Base-by-base conservation (phyloP, 192 early-diverging fungal genomes). In the Podila horticola region DNA sequence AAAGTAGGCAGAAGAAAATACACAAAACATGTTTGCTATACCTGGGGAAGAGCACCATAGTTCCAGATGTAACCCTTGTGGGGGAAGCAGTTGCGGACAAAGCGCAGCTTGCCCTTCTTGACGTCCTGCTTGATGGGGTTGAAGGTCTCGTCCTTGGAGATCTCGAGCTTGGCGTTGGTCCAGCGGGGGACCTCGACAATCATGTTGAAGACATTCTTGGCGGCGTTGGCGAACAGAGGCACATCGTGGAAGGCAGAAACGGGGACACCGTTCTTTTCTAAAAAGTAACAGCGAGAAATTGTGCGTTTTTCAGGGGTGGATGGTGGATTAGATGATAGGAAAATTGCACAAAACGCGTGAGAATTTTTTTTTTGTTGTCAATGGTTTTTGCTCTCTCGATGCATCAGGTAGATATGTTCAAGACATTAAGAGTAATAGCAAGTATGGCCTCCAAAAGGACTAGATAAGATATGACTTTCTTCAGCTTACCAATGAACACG, bases 61-160 rank as follows among this genome's bases (percentile, higher is more conserved):
- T 99, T 99, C 98, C 98, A 99, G 87, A 99, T 98, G 88, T 99
- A 99, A 68, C 98, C 98, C 86, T 99, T 93, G 91, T 98, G 96
- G 17, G 98, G 98, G 93, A 98, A 99, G 85, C 94, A 94, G 92
- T 99, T 98, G 84, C 95, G 92, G 71, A 99, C 97, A 85, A 91
- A 98, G 68, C 98, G 93, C 71, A 98, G 93, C 88, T 99, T 99
- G 79, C 97, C 97, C 90, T 99, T 99, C 93, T 98, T 98, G 73
- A 92, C 87, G 82, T 99, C 98, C 86, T 99, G 98, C 90, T 96
- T 94, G 89, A 99, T 98, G 64, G 98, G 98, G 93, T 99, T 99
- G 85, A 99, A 91, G 64, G 89, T 74, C 77, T 97, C 95, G 74
- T 98, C 96, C 89, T 96, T 98, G 88, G 90, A 93, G 84, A 99